Percentiles rank a stretch among this genome's conserved stretches.
Conservation (phyloP, 2,329 filamentous ascomycete species). For the Alternaria tenuissima region DNA sequence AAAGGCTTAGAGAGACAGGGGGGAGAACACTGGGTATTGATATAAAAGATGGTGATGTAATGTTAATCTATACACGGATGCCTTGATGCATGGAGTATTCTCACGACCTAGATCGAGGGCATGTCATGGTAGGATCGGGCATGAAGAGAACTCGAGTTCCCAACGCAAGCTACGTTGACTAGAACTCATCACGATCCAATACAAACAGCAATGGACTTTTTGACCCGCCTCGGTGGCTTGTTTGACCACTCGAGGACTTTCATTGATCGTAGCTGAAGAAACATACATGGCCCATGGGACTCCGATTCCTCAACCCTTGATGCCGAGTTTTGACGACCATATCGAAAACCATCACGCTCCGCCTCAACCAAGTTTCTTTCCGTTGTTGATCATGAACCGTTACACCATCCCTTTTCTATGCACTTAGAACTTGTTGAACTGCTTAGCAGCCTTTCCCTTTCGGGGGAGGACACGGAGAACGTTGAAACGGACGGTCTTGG, state of each 20-base stretch:
- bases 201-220: slow-evolving; percentile 39
- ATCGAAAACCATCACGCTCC: slow-evolving; percentile 46
- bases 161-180: slow-evolving; percentile 4
- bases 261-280: slow-evolving; percentile 53
- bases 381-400: slow-evolving; percentile 39
- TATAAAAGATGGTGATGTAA: background rate
- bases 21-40: background rate
- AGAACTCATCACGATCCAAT: slow-evolving; percentile 9
- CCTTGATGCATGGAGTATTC: background rate
- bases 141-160: background rate
- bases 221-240: slow-evolving; percentile 48
- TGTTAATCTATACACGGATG: background rate
- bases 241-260: slow-evolving; percentile 50
- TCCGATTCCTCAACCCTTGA: slow-evolving; percentile 51
- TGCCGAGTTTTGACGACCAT: slow-evolving; percentile 49
- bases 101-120: background rate
- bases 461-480: slow-evolving; percentile 97
- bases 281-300: slow-evolving; percentile 52
- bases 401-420: slow-evolving; percentile 36
- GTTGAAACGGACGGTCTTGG: slow-evolving; percentile 99
- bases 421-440: slow-evolving; percentile 96
- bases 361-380: slow-evolving; percentile 34
- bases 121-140: background rate
- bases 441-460: slow-evolving; percentile 97
- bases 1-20: slow-evolving; percentile 12